Evolutionary conservation across 805 yeast genomes (phyloP).

Genomic region (Gaillardinia entomophila): DNA sequence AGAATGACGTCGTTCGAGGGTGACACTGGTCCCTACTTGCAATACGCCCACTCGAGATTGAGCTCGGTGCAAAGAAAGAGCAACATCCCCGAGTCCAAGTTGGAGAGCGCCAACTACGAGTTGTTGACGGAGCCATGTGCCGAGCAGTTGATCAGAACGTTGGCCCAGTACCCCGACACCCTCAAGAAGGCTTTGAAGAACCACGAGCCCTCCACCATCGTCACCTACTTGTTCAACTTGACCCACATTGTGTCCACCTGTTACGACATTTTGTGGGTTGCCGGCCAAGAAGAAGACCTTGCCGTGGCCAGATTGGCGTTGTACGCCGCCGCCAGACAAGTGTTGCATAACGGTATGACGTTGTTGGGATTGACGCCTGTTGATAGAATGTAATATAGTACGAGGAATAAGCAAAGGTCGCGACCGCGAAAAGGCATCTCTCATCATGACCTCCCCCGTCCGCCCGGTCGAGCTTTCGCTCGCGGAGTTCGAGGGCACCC

Average conservation of each 20-base stretch:
- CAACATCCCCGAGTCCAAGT: conserved; percentile 33
- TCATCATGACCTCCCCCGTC: no score
- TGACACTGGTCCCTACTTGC: conserved; percentile 98
- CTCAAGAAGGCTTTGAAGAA: conserved; percentile 78
- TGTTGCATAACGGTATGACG: conserved; percentile 81
- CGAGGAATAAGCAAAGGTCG: no score
- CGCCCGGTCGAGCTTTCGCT: no score
- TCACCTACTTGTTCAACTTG: conserved; percentile 86
- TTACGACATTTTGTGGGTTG: conserved; percentile 93
- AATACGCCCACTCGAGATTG: conserved; percentile 96
- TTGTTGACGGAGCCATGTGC: conserved; percentile 71
- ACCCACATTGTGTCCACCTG: conserved; percentile 95
- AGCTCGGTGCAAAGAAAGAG: conserved; percentile 91
- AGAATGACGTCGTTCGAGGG: conserved; percentile 98
- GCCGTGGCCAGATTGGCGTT: conserved; percentile 90
- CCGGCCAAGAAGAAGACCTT: conserved; percentile 84
- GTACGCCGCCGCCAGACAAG: conserved; percentile 85
- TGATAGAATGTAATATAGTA: conserved; percentile 76
- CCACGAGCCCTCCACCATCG: conserved; percentile 88
- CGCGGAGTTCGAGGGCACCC: conserved; percentile 18
- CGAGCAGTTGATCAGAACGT: conserved; percentile 60
- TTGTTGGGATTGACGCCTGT: conserved; percentile 95
- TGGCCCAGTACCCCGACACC: conserved; percentile 89
- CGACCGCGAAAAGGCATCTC: no score
- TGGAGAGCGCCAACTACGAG: conserved; percentile 48